phyloP scores from a whole-genome alignment of 306 rosid genomes.

The Trifolium dubium region DNA sequence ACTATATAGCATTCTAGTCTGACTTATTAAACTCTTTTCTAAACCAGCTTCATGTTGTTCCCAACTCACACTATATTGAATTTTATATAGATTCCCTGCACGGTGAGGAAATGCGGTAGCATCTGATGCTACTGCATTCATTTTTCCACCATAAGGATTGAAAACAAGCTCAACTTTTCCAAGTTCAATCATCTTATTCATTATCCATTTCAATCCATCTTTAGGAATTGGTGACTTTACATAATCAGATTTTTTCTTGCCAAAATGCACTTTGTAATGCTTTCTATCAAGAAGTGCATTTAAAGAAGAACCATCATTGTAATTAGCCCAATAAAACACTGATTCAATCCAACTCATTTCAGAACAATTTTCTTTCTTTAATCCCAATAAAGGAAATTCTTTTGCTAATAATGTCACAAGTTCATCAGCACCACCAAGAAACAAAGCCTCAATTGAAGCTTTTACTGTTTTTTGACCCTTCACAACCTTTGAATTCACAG shows the following conservation, averaged over 20 bases:
- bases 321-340: conserved; percentile 61
- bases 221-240: conserved; percentile 60
- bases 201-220: conserved; percentile 56
- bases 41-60: conserved; percentile 38
- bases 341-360: conserved; percentile 76
- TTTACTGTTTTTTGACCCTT: conserved; percentile 50
- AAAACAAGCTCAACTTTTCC: conserved; percentile 65
- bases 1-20: conserved; percentile 54
- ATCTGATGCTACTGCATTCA: conserved; percentile 52
- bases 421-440: conserved; percentile 58
- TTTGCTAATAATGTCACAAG: conserved; percentile 54
- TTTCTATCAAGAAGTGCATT: conserved; percentile 57
- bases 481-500: conserved; percentile 45
- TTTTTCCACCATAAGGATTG: conserved; percentile 87
- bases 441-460: conserved; percentile 48
- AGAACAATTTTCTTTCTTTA: conserved; percentile 51
- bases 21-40: conserved; percentile 36
- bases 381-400: conserved; percentile 61
- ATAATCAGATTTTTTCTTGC: conserved; percentile 68
- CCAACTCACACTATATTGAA: conserved; percentile 76
- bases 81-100: conserved; percentile 63
- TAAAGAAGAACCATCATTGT: conserved; percentile 38
- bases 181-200: conserved; percentile 56
- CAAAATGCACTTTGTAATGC: conserved; percentile 43
- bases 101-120: conserved; percentile 80